phyloP scores from a whole-genome alignment of 345 rosid genomes.

The Camelina sativa region DNA sequence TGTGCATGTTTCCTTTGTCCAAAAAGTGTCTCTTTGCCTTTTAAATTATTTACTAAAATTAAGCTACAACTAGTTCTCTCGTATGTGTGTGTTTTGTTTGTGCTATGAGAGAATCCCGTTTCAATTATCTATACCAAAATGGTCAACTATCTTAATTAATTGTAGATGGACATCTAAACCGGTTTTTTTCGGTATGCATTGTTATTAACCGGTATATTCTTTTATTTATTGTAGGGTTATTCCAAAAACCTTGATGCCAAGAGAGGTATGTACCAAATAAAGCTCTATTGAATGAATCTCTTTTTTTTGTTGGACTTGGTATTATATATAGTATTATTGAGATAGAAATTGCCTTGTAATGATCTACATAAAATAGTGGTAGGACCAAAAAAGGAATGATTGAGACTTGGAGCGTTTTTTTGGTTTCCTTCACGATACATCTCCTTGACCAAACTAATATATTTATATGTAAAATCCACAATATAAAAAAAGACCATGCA shows the following conservation, averaged over 20 bases:
- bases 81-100: slow-evolving; percentile 6
- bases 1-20: slow-evolving; percentile 41
- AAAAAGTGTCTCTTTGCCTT: slow-evolving; percentile 39
- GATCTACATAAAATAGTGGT: slow-evolving; percentile 46
- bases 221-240: slow-evolving; percentile 66
- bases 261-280: slow-evolving; percentile 65
- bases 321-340: slow-evolving; percentile 28
- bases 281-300: slow-evolving; percentile 4
- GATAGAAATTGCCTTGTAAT: slow-evolving; percentile 39
- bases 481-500: slow-evolving; percentile 6
- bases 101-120: slow-evolving; percentile 23
- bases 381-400: slow-evolving; percentile 47
- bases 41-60: slow-evolving; percentile 5
- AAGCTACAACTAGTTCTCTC: slow-evolving; percentile 21
- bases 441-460: slow-evolving; percentile 41
- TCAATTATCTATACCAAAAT: slow-evolving; percentile 31
- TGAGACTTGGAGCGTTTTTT: slow-evolving; percentile 39
- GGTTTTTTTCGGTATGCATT: neutral
- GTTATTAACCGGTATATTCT: slow-evolving; percentile 21
- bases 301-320: slow-evolving; percentile 27
- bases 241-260: slow-evolving; percentile 80
- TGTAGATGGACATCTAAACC: neutral
- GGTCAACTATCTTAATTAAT: slow-evolving; percentile 27
- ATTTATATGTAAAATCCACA: slow-evolving; percentile 26
- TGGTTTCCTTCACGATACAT: slow-evolving; percentile 43